Evolutionary conservation across 805 yeast species (phyloP), one percentile per base, ranked within the genome.

Genomic region (Scheffersomyces ergatensis): DNA sequence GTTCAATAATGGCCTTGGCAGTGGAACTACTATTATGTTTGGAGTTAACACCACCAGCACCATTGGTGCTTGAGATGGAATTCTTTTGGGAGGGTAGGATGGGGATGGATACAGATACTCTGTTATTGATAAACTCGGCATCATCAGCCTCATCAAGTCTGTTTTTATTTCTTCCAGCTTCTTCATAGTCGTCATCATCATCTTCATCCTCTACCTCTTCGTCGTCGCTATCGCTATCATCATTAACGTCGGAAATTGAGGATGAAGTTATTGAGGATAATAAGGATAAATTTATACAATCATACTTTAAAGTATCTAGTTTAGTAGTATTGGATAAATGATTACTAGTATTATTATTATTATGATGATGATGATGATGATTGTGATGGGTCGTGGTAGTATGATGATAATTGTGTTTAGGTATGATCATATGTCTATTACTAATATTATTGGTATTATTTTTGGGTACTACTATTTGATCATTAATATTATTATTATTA

Each of bases 211-310:
- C 34, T 18, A 13, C 24, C 9, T 32, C 34, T 32, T 32, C 34
- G 5, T 32, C 34, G 4, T 32, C 34, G 4, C 18, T 24, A 6
- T 32, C 34, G 6, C 5, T 11, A 12, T 35, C 27, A 25, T 19
- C 27, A 8, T 33, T 13, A 8, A 14, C 15, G 5, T 17, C 14
- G 17, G 21, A 32, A n/a, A 32, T 32, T 4, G 21, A 32, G 13
- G 23, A 6, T 3, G 24, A 32, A 11, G 18, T 32, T 6, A 19
- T 19, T 4, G 35, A 21, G 27, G 29, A 33, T 20, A 42, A 21
- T 11, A 42, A 35, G 6, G 42, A 32, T 5, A 42, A 8, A 37
- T 46, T 46, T 30, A 46, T 39, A 33, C 45, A 46, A 37, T 46
- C 49, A 29, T 46, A 46, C 21, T 34, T 32, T 9, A 42, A 42